Evolutionary conservation across 2,329 filamentous ascomycete species (phyloP), one percentile per base, ranked within the genome.

Genomic region (Pestalotiopsis sp.): DNA sequence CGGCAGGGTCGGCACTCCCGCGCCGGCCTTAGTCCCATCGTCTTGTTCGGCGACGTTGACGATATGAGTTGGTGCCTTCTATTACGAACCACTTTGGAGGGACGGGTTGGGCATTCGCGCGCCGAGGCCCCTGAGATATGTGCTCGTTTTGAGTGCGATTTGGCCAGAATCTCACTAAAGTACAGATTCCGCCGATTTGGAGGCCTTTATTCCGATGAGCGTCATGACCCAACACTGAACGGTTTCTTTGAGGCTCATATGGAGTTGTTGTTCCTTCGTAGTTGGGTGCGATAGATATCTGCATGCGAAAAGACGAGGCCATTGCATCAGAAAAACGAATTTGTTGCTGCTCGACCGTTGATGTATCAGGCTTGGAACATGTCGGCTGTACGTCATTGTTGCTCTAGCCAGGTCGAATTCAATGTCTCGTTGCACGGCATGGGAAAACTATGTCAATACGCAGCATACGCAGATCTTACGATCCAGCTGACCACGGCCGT

Each of bases 391-490:
- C 57, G 11, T 27, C n/a, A 23, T 27, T 17, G 23, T 27, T 52
- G 25, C 20, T 66, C 64, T 66, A 27, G 36, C 25, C 20, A 7
- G 27, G 45, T 31, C 36, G 17, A 39, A 25, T 14, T 64, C 27
- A 17, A 23, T 14, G 38, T 45, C 45, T 41, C 45, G 64, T 36
- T 38, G 41, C 36, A 20, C 64, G 17, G 57, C 64, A 58, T 31
- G 12, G 14, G 31, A 31, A 49, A 13, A 23, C 4, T 58, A 66
- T 11, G 64, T 52, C 20, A 45, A 27, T 64, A 49, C 61, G 61
- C 61, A 64, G 61, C 14, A 20, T 39, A 27, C n/a, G 61, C 61
- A 64, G 61, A 36, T 62, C 61, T 27, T 11, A 25, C 39, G 25
- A 41, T 31, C 61, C 12, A 63, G 60, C 31, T 63, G 60, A 63